Percentiles rank a stretch among this genome's conserved stretches.
Evolutionary conservation across 2,329 filamentous ascomycete genomes (phyloP).

Genomic region (Exserohilum turcica): DNA sequence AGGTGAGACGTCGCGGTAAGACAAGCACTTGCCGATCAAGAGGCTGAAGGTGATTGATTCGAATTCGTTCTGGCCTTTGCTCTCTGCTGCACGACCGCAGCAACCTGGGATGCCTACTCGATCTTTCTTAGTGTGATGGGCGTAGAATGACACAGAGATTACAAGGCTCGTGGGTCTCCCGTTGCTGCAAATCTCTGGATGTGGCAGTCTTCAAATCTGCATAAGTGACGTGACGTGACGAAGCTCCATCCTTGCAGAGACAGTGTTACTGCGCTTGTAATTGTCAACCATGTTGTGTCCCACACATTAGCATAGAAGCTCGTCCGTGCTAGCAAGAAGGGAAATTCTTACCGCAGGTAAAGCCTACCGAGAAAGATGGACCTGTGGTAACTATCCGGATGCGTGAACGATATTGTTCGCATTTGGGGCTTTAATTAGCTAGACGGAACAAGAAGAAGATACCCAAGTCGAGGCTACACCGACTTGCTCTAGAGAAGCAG

Average conservation of each 20-base stretch:
- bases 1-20: conserved; percentile 5
- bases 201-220: background rate
- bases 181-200: conserved; percentile 2
- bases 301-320: background rate
- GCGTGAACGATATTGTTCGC: background rate
- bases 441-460: conserved; percentile 2
- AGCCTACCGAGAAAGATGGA: background rate
- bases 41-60: background rate
- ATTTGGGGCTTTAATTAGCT: background rate
- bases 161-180: conserved; percentile 17
- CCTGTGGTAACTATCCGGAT: background rate
- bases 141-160: conserved; percentile 18
- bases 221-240: conserved; percentile 7
- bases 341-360: background rate
- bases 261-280: conserved; percentile 11
- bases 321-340: background rate
- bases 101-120: background rate
- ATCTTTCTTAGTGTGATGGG: background rate
- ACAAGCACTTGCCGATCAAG: background rate
- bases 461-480: background rate
- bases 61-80: conserved; percentile 1
- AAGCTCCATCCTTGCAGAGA: conserved; percentile 13
- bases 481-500: background rate
- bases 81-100: conserved; percentile 1
- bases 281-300: conserved; percentile 19